Base-by-base conservation (phyloP, 495 filamentous ascomycete genomes). In the Tuber calosporum region DNA sequence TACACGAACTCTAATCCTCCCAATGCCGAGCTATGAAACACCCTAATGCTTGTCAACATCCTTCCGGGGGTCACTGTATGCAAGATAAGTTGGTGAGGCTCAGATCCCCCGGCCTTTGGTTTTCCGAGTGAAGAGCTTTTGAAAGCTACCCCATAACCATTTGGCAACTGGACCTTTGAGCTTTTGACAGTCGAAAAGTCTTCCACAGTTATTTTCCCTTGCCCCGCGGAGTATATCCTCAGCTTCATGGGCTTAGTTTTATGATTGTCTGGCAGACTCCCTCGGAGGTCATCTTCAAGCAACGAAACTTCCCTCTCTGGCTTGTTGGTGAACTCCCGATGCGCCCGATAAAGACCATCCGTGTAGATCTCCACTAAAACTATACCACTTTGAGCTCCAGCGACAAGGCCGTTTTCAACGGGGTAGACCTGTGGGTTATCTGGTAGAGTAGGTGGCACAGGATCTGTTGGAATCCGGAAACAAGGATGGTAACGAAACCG, bases 1-100 rank as follows among this genome's bases (percentile, higher is more conserved):
- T 97, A 99, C 74, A 90, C 86, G 81, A 99, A 97, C 80, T 97
- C 95, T 17, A 99, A 77, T 0, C 95, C 95, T 81, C 96, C 92
- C 68, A 98, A 75, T 9, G 91, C 90, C 73, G 84, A 83, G 0
- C 91, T 93, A 78, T 94, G 90, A 76, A 93, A 97, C 9, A 97
- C 84, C 58, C 88, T 87, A 68, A 97, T 87, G 11, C 87, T 87
- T 0, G 87, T 90, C 74, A 97, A 84, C 42, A 97, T 86, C 75
- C 93, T 90, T 19, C 88, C 91, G 66, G 90, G 88, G 30, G 87
- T 84, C 48, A 89, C 83, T 19, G 89, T 91, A 39, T 91, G 87
- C 41, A 97, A 87, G 30, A 97, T 83, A 69, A 96, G 73, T 79
- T 97, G 89, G 58, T 92, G 85, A 0, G 90, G 87, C 77, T 89